Conservation (phyloP, 2,329 filamentous ascomycete genomes). For the Geosmithia flava region DNA sequence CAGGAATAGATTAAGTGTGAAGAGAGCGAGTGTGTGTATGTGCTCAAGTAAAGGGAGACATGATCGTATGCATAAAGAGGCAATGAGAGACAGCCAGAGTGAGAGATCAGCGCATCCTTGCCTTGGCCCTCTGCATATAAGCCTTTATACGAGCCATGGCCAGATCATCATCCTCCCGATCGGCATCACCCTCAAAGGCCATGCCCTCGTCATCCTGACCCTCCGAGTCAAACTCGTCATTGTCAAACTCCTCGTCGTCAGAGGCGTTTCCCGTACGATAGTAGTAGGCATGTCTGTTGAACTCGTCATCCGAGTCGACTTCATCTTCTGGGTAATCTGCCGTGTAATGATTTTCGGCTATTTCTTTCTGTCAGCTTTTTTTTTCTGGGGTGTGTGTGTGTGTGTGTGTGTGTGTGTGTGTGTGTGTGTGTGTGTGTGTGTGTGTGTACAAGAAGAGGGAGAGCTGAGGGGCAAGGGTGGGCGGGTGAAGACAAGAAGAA, state of each 20-base stretch:
- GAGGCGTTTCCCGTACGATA: constrained; percentile 41
- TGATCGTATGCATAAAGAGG: too few species aligned
- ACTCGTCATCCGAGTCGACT: constrained; percentile 50
- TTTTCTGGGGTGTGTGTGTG: background rate
- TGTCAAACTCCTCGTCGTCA: constrained; percentile 41
- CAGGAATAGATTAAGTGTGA: too few species aligned
- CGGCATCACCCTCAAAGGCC: constrained; percentile 18
- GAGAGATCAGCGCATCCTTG: background rate
- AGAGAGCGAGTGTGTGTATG: too few species aligned
- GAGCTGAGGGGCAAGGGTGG: background rate
- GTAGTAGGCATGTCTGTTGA: constrained; percentile 39
- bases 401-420: background rate
- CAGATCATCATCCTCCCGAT: constrained; percentile 8
- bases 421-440: background rate
- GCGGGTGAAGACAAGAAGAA: background rate
- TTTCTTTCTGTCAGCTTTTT: too few species aligned
- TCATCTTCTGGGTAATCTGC: constrained; percentile 76
- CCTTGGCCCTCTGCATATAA: constrained; percentile 15
- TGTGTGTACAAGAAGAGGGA: background rate
- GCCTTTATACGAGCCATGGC: constrained; percentile 19
- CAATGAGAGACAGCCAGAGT: background rate
- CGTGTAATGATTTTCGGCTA: constrained; percentile 64
- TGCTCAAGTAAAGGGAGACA: too few species aligned
- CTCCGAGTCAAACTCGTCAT: constrained; percentile 18
- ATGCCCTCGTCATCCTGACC: constrained; percentile 23